phyloP scores from a whole-genome alignment of 371 early-diverging fungal genomes.

The Mortierella sp. region DNA sequence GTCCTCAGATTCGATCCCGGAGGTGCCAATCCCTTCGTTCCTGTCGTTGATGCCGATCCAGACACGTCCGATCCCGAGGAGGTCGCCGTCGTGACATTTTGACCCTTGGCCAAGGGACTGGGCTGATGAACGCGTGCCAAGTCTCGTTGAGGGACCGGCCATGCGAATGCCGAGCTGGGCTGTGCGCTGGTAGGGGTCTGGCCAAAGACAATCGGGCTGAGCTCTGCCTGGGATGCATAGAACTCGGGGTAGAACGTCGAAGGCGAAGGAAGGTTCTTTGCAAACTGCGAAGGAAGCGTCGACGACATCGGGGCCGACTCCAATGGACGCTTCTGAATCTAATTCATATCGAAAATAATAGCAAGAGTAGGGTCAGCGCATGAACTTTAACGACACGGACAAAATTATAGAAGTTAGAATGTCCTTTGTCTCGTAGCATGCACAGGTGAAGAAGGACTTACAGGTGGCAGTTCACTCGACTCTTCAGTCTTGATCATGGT shows the following conservation, averaged over 20 bases:
- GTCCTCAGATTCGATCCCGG: constrained; percentile 46
- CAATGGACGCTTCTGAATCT: constrained; percentile 49
- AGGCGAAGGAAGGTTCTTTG: constrained; percentile 83
- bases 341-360: background rate
- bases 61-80: background rate
- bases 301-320: constrained; percentile 61
- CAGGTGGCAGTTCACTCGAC: constrained; percentile 53
- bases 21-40: constrained; percentile 20
- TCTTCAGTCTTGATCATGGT: constrained; percentile 54
- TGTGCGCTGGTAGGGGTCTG: constrained; percentile 56
- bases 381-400: background rate
- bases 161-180: constrained; percentile 44
- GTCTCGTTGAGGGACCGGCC: constrained; percentile 48
- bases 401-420: too few species aligned
- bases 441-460: constrained; percentile 18
- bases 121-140: constrained; percentile 52
- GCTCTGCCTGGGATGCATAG: constrained; percentile 63
- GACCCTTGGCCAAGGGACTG: constrained; percentile 52
- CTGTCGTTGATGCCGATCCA: background rate
- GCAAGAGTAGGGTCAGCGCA: background rate
- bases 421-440: too few species aligned
- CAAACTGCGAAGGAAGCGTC: constrained; percentile 79
- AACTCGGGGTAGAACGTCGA: constrained; percentile 84
- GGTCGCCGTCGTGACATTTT: constrained; percentile 26
- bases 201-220: constrained; percentile 54